These are phyloP conservation scores for Paraglomus brasilianum DNA, from an alignment of 192 early-diverging fungal genomes.

Conservation along the genomic window DNA sequence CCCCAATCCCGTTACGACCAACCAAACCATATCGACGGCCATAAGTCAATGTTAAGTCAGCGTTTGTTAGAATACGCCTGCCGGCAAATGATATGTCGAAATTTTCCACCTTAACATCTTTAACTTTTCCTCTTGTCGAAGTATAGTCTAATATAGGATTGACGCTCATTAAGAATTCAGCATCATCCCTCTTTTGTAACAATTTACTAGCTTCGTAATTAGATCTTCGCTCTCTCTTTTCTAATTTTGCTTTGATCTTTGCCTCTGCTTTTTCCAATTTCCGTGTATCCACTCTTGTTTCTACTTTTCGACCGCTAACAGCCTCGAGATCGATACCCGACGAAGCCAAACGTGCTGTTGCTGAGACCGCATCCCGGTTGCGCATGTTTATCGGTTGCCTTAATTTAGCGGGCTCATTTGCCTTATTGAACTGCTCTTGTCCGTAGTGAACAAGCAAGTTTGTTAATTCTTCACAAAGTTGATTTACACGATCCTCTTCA, in stretches of 20 bases:
- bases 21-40: conserved; percentile 96
- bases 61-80: conserved; percentile 88
- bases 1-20: conserved; percentile 88
- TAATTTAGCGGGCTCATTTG: conserved; percentile 47
- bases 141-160: conserved; percentile 89
- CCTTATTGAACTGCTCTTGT: conserved; percentile 40
- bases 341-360: conserved; percentile 45
- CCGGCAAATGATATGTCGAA: conserved; percentile 97
- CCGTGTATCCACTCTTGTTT: conserved; percentile 71
- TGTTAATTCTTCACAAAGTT: conserved; percentile 70
- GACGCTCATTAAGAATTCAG: conserved; percentile 77
- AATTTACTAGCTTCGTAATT: conserved; percentile 77
- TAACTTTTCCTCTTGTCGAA: conserved; percentile 76
- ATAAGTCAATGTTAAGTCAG: conserved; percentile 77
- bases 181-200: conserved; percentile 62
- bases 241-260: conserved; percentile 88
- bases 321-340: conserved; percentile 64
- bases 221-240: conserved; percentile 68
- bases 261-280: conserved; percentile 92
- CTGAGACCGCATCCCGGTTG: conserved; percentile 60
- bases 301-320: conserved; percentile 62
- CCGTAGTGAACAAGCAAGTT: conserved; percentile 46
- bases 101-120: conserved; percentile 95
- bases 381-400: conserved; percentile 71
- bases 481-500: conserved; percentile 58